Conservation (phyloP, 1,284 basidiomycete genomes). For the Wolfiporia cocos region DNA sequence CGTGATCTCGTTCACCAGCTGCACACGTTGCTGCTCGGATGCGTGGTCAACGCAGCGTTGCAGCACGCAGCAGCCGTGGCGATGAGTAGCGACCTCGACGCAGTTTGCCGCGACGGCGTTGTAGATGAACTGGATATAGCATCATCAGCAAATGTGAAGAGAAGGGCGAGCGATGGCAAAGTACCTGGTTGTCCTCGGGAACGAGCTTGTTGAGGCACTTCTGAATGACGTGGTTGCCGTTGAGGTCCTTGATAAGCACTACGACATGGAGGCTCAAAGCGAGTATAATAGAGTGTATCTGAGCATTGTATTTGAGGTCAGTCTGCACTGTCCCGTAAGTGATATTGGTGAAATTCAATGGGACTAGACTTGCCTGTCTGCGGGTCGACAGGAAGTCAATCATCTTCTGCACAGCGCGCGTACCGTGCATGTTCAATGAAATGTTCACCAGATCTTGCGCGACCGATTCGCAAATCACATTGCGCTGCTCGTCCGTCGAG, state of each 20-base stretch:
- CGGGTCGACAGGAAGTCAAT: slow-evolving; percentile 98
- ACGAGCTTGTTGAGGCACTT: slow-evolving; percentile 98
- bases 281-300: slow-evolving; percentile 97
- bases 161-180: slow-evolving; percentile 6
- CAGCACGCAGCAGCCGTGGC: slow-evolving; percentile 98
- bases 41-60: slow-evolving; percentile 99
- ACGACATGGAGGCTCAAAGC: slow-evolving; percentile 98
- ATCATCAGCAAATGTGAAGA: slow-evolving; percentile 5
- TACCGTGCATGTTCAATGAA: slow-evolving; percentile 99
- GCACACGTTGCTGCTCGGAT: slow-evolving; percentile 90
- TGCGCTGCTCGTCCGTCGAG: slow-evolving; percentile 97
- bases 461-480: slow-evolving; percentile 96
- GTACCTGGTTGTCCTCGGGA: slow-evolving; percentile 95
- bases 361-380: slow-evolving; percentile 67
- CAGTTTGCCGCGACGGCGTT: slow-evolving; percentile 99
- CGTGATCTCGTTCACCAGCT: slow-evolving; percentile 98
- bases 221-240: slow-evolving; percentile 99
- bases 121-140: slow-evolving; percentile 84
- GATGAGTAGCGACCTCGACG: slow-evolving; percentile 98
- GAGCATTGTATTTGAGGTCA: slow-evolving; percentile 75
- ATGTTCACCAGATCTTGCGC: slow-evolving; percentile 97
- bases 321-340: slow-evolving; percentile 46
- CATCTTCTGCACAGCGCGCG: slow-evolving; percentile 99
- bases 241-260: slow-evolving; percentile 98
- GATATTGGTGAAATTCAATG: slow-evolving; percentile 25